These are phyloP conservation scores for Turritis glabra DNA, from an alignment of 345 rosid species.

Conservation along the genomic window DNA sequence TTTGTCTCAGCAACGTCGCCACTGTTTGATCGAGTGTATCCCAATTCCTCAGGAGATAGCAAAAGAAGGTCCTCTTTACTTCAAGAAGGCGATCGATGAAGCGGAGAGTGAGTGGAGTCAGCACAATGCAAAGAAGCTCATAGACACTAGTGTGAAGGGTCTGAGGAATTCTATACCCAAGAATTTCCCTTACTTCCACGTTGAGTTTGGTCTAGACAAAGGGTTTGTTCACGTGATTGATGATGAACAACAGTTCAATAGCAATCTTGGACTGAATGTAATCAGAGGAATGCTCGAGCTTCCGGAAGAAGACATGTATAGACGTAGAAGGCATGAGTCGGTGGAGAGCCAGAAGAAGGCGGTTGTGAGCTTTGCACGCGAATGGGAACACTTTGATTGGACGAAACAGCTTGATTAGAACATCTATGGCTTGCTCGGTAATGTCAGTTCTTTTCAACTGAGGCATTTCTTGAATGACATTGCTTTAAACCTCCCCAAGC, in stretches of 20 bases:
- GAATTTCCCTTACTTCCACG: slow-evolving; percentile 93
- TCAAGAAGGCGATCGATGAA: slow-evolving; percentile 95
- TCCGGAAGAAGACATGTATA: slow-evolving; percentile 89
- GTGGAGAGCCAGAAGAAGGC: slow-evolving; percentile 71
- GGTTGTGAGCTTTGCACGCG: slow-evolving; percentile 50
- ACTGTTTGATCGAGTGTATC: slow-evolving; percentile 84
- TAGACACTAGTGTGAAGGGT: slow-evolving; percentile 86
- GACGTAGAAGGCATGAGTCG: slow-evolving; percentile 65
- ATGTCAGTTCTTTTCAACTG: not conserved
- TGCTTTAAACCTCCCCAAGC: not conserved
- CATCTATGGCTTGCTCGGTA: not conserved
- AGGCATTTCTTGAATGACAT: not conserved
- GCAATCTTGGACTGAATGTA: slow-evolving; percentile 81
- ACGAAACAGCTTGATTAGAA: slow-evolving; percentile 74
- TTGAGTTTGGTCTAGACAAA: slow-evolving; percentile 77
- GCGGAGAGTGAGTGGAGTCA: slow-evolving; percentile 99
- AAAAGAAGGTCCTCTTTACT: slow-evolving; percentile 76
- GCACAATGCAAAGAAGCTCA: slow-evolving; percentile 91
- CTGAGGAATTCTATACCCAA: slow-evolving; percentile 81
- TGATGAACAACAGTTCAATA: slow-evolving; percentile 77
- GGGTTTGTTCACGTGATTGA: slow-evolving; percentile 98
- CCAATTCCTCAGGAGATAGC: slow-evolving; percentile 77
- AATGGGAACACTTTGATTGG: slow-evolving; percentile 93
- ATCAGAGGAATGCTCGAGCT: slow-evolving; percentile 82
- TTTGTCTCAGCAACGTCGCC: slow-evolving; percentile 76